These are phyloP conservation scores for Ampelomyces quisqualis DNA, from an alignment of 2,329 filamentous ascomycete species.

Conservation along the genomic window DNA sequence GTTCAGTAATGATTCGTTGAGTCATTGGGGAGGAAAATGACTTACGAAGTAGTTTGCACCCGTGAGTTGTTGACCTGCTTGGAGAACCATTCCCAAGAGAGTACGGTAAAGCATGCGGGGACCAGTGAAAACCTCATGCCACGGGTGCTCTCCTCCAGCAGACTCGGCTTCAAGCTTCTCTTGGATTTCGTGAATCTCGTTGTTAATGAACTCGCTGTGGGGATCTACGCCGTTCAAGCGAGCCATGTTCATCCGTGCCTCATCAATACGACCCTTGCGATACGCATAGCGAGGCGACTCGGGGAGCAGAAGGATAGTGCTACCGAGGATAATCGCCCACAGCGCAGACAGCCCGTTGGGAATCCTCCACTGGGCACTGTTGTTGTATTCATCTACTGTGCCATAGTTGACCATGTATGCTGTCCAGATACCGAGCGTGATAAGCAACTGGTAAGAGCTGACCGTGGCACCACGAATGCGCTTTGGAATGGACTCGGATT, in stretches of 20 bases:
- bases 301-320: constrained; percentile 56
- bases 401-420: constrained; percentile 60
- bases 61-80: constrained; percentile 67
- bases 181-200: constrained; percentile 59
- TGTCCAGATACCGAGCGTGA: constrained; percentile 66
- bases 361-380: constrained; percentile 62
- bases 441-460: constrained; percentile 65
- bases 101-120: constrained; percentile 69
- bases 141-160: constrained; percentile 37
- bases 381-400: constrained; percentile 53
- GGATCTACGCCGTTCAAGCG: constrained; percentile 57
- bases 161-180: constrained; percentile 57
- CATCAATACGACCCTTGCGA: constrained; percentile 54
- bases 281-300: constrained; percentile 62
- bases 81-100: constrained; percentile 61
- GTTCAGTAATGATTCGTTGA: background rate
- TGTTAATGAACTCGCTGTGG: constrained; percentile 55
- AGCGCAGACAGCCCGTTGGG: constrained; percentile 61
- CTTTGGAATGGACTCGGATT: constrained; percentile 65
- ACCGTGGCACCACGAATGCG: constrained; percentile 65
- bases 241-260: constrained; percentile 54
- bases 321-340: constrained; percentile 56
- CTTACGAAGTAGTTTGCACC: constrained; percentile 63
- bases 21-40: background rate
- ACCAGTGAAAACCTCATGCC: constrained; percentile 63